Base-by-base conservation (phyloP, 345 rosid genomes). In the Rubroshorea leprosula region DNA sequence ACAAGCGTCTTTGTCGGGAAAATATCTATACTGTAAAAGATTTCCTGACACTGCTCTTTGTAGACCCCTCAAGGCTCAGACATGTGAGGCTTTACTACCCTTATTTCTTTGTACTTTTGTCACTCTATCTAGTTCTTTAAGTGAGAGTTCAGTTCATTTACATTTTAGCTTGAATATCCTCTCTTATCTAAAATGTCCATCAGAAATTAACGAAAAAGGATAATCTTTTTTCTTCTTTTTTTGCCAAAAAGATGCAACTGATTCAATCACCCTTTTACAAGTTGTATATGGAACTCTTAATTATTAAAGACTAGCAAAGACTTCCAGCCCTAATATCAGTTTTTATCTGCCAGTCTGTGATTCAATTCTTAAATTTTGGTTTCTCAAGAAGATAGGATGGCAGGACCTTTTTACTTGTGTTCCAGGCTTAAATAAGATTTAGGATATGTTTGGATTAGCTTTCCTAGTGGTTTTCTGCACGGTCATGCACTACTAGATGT, bases 21-120 rank as follows among this genome's bases (percentile, higher is more conserved):
- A 77, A 65, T 80, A 85, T 93, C 72, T 72, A 57, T 23, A 80
- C 83, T 11, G 94, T 89, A 60, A 85, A 87, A 79, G 99, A 87
- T 66, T 93, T 89, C 65, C 71, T 93, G 71, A 89, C 81, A 39
- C 74, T 78, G 58, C 83, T 85, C 48, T 76, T 64, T 57, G 21
- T 87, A 31, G 80, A 87, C 68, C 78, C 97, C 68, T 20, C 80
- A 68, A 87, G 83, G 68, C 95, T 93, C 49, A 83, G 95, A 60
- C 75, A 81, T 59, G 97, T 89, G 72, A 71, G 83, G 63, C 45
- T 58, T 59, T 55, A 49, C 41, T 35, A 6, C 9, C 12, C 12
- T 8, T 6, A 6, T 35, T 35, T 35, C 41, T 3, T 29, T 29
- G 4, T 4, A 29, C 41, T 35, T 35, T 35, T 35, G 12, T 13